Base-by-base conservation (phyloP, 441 rosid genomes). In the Mallotus repandus region DNA sequence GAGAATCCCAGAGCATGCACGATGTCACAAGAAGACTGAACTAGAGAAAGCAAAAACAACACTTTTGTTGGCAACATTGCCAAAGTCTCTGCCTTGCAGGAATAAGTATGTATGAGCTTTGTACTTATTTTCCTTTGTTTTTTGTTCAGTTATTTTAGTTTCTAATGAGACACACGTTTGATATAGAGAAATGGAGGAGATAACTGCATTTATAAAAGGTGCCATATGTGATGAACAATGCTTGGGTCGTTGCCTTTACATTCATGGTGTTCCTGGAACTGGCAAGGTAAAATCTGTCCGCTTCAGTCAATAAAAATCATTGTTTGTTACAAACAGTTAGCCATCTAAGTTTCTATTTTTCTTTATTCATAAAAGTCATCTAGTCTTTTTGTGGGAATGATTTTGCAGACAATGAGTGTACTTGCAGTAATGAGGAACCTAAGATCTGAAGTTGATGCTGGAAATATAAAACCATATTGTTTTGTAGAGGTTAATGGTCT, bases 181-280 rank as follows among this genome's bases (percentile, higher is more conserved):
- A 48, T 68, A 50, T 70, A 91, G 94, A 77, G 99, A 96, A 83
- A 89, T 96, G 94, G 97, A 90, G 59, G 98, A 96, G 91, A 89
- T 96, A 48, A 84, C 86, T 56, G 57, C 86, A 52, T 96, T 96
- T 68, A 83, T 96, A 67, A 91, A 89, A 55, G 97, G 97, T 82
- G 95, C 96, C 50, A 90, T 91, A 73, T 88, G 87, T 21, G 90
- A 88, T 81, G 92, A 90, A 81, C 96, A 89, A 73, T 96, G 99
- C 78, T 81, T 93, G 56, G 98, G 99, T 25, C 92, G 94, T 70
- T 96, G 98, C 75, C 89, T 96, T 78, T 96, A 93, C 54, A 84
- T 93, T 78, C 98, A 93, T 69, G 99, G 98, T 81, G 99, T 96
- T 85, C 99, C 99, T 0, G 99, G 99, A 76, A 93, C 99, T n/a